These are phyloP conservation scores for Solanum neorickii DNA, from an alignment of 257 asterid genomes.

Conservation along the genomic window DNA sequence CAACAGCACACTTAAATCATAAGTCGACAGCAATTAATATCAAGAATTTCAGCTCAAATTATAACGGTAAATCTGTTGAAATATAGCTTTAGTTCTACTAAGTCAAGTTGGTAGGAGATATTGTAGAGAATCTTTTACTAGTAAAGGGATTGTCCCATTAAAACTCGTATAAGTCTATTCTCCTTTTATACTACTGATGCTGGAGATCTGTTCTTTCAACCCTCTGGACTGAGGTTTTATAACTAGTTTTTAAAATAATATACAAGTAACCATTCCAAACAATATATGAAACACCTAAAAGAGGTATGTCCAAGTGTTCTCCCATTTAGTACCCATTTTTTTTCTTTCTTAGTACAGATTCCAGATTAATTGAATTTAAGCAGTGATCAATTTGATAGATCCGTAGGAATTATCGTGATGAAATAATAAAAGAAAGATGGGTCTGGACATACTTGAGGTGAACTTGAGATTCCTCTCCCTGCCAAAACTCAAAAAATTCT, in stretches of 20 bases:
- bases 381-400: neutral
- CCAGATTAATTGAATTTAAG: neutral
- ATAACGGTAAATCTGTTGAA: neutral
- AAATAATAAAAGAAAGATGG: neutral
- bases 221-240: neutral
- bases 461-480: constrained; percentile 65
- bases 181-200: neutral
- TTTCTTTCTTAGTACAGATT: neutral
- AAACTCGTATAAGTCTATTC: neutral
- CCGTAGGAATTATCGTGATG: neutral
- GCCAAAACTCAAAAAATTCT: constrained; percentile 78
- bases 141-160: neutral
- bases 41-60: neutral
- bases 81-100: neutral
- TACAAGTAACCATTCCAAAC: neutral
- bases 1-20: neutral
- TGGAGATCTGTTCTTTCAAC: neutral
- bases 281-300: neutral
- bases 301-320: neutral
- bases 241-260: neutral
- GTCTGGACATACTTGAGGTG: constrained; percentile 3
- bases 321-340: neutral
- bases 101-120: neutral
- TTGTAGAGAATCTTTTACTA: neutral
- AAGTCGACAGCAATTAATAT: neutral